Evolutionary conservation across 2,329 filamentous ascomycete species (phyloP).

Genomic region (Cladosporium velox): DNA sequence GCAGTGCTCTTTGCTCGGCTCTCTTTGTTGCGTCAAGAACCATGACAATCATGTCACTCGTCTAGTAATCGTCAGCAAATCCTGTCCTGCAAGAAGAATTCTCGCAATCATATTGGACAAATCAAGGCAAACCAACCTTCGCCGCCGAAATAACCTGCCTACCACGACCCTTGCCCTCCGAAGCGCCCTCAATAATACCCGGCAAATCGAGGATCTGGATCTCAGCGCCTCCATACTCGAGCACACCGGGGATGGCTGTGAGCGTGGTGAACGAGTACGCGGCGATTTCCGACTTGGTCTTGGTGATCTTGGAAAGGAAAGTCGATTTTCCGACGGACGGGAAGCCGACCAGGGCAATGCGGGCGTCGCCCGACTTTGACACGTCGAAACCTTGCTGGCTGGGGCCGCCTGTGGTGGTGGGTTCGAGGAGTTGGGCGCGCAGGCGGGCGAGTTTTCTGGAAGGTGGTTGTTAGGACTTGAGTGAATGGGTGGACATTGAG

Average conservation of each 20-base stretch:
- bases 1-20: constrained; percentile 83
- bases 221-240: constrained; percentile 96
- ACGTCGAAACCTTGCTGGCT: constrained; percentile 84
- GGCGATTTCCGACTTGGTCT: constrained; percentile 93
- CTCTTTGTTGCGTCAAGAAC: constrained; percentile 94
- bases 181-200: constrained; percentile 95
- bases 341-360: constrained; percentile 97
- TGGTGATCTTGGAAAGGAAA: constrained; percentile 97
- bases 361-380: constrained; percentile 92
- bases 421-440: constrained; percentile 90
- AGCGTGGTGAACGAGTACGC: constrained; percentile 97
- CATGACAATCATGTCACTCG: constrained; percentile 96
- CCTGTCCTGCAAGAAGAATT: neutral
- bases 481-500: neutral
- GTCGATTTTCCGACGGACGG: constrained; percentile 98
- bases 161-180: constrained; percentile 93
- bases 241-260: constrained; percentile 93
- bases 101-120: neutral
- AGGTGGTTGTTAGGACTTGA: constrained; percentile 26
- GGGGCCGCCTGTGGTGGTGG: constrained; percentile 72
- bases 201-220: constrained; percentile 97
- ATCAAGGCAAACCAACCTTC: constrained; percentile 55
- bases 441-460: constrained; percentile 89
- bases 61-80: constrained; percentile 48
- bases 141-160: constrained; percentile 96